Base-by-base conservation (phyloP, 768 basidiomycete species). In the Mycena crocata region DNA sequence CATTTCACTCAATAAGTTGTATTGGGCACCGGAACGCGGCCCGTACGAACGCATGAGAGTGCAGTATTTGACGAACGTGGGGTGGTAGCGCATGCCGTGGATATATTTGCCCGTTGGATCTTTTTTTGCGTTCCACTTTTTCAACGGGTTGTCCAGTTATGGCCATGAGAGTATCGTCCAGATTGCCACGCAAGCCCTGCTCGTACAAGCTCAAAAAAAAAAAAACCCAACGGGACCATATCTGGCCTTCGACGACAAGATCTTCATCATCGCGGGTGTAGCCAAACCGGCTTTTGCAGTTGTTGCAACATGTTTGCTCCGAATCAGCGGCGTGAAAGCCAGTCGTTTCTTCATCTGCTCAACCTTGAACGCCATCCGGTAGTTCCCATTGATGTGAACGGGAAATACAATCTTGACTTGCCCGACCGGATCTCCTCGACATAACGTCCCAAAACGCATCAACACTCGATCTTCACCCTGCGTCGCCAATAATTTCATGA, bases 11-110 rank as follows among this genome's bases (percentile, higher is more conserved):
- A 60, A 30, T 24, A 60, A 24, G 17, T 50, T 48, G 12, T 60
- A 60, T 35, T 60, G 58, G 2, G 35, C 34, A 3, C 58, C 58
- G 8, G 58, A 60, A 28, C 58, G 58, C 14, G 58, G 58, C 10
- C 58, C 58, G 50, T 49, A 26, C n/a, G 58, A 60, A 12, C 58
- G 58, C 58, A 60, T 60, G 10, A 60, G 24, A n/a, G n/a, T 17
- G 46, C 28, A 3, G 35, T 14, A 24, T 28, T 60, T n/a, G 26
- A 19, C 48, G 19, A 60, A 21, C 48, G 26, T 28, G 2, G 58
- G 46, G n/a, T 37, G 35, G 19, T 60, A 60, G 6, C 58, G 58
- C 1, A 60, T 60, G 1, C 58, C 58, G 8, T 60, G 24, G 24
- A 60, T 60, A 8, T 3, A 15, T 7, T 28, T 46, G 2, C 58